These are phyloP conservation scores for Solanum hybrid DNA, from an alignment of 305 asterid species.

Conservation along the genomic window DNA sequence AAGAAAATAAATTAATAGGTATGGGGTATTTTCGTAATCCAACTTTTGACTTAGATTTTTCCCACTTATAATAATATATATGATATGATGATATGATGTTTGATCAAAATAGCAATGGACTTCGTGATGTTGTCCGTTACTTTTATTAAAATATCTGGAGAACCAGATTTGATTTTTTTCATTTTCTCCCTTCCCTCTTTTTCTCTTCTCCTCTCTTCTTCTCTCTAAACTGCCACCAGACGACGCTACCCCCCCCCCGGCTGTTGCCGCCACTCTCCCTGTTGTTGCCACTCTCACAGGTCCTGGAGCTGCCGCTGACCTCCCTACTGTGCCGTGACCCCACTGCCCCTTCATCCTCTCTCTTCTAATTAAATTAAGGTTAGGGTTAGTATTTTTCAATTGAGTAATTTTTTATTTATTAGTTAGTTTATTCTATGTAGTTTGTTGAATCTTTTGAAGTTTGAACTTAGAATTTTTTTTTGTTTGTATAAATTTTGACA, in stretches of 20 bases:
- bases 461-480: too few species aligned
- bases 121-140: not conserved
- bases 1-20: too few species aligned
- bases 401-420: too few species aligned
- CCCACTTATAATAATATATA: too few species aligned
- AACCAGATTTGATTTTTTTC: not conserved
- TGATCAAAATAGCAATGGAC: too few species aligned
- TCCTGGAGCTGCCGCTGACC: not conserved
- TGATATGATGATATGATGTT: too few species aligned
- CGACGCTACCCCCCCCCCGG: rapidly evolving
- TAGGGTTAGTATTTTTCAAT: not conserved
- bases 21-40: too few species aligned
- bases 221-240: not conserved
- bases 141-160: too few species aligned
- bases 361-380: not conserved
- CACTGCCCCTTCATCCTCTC: not conserved
- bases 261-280: too few species aligned
- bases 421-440: not conserved
- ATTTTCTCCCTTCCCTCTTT: not conserved
- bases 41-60: too few species aligned
- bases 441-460: not conserved
- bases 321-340: not conserved
- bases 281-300: too few species aligned
- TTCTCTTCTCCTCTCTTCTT: not conserved
- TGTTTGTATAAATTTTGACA: too few species aligned